phyloP scores from a whole-genome alignment of 176 grass and related monocot genomes.

The Olyra latifolia region DNA sequence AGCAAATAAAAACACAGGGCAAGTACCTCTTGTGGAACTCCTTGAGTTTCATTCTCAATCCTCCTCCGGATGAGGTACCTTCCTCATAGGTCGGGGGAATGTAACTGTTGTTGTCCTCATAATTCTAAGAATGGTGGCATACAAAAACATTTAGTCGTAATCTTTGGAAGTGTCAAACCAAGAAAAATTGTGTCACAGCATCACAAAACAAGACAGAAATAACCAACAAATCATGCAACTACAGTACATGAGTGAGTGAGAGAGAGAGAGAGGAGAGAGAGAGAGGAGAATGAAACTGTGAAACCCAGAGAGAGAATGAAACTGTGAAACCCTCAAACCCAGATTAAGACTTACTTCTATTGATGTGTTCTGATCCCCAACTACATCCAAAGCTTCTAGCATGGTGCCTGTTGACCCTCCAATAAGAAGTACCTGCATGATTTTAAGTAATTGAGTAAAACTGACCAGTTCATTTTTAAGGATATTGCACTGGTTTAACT shows the following conservation, averaged over 20 bases:
- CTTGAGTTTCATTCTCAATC: constrained; percentile 90
- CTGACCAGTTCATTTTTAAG: neutral
- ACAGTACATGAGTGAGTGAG: neutral
- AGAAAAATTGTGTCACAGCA: constrained; percentile 4
- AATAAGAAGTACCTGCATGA: constrained; percentile 84
- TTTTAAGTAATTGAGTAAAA: constrained; percentile 16
- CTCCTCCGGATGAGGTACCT: constrained; percentile 75
- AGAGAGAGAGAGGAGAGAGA: neutral
- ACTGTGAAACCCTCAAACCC: neutral
- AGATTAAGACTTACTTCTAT: constrained; percentile 59
- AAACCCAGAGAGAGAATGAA: neutral
- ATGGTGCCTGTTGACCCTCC: constrained; percentile 97
- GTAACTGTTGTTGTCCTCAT: constrained; percentile 78
- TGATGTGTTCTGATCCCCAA: constrained; percentile 64
- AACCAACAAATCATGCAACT: neutral
- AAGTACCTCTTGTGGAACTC: constrained; percentile 93
- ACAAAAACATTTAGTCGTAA: constrained; percentile 18
- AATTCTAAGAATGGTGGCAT: constrained; percentile 52
- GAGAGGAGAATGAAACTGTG: neutral
- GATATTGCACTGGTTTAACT: neutral
- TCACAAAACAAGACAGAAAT: constrained; percentile 1
- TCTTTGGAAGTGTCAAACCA: neutral
- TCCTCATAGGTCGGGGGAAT: constrained; percentile 73
- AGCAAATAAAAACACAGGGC: constrained; percentile 4
- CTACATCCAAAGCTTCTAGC: constrained; percentile 88